phyloP scores from a whole-genome alignment of 768 basidiomycete species.

The Rhodotorula taiwanensis region DNA sequence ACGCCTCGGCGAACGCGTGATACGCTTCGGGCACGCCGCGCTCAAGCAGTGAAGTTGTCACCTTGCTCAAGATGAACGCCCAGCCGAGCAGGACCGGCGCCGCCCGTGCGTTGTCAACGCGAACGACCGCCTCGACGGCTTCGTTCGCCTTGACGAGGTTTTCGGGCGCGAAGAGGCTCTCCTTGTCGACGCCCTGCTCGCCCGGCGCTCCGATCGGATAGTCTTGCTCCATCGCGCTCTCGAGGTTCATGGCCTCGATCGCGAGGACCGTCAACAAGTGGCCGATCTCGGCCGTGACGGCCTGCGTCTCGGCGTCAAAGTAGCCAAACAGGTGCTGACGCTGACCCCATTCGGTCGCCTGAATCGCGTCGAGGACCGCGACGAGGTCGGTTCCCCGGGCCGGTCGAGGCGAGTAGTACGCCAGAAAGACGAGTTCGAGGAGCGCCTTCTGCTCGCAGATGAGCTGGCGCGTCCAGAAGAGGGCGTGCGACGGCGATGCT shows the following conservation, averaged over 20 bases:
- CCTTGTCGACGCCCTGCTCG: conserved; percentile 9
- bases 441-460: conserved; percentile 64
- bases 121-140: conserved; percentile 60
- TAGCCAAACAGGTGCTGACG: conserved; percentile 59
- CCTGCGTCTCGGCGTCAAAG: conserved; percentile 60
- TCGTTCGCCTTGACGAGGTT: conserved; percentile 52
- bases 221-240: conserved; percentile 46
- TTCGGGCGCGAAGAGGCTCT: conserved; percentile 46
- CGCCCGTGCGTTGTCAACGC: conserved; percentile 57
- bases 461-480: conserved; percentile 42
- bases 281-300: conserved; percentile 55
- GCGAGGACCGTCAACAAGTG: conserved; percentile 49
- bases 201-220: conserved; percentile 32
- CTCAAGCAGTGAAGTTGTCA: conserved; percentile 42
- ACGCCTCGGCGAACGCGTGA: conserved; percentile 35
- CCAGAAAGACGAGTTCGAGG: conserved; percentile 81
- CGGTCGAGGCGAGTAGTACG: conserved; percentile 68
- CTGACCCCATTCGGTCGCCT: conserved; percentile 59
- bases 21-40: conserved; percentile 39
- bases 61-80: conserved; percentile 69
- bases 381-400: conserved; percentile 61
- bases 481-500: conserved; percentile 49
- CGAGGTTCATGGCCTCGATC: conserved; percentile 72
- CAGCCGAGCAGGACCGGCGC: conserved; percentile 70
- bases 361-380: conserved; percentile 60